phyloP scores from a whole-genome alignment of 2,329 filamentous ascomycete species.

The Arthrinium phaeospermum region DNA sequence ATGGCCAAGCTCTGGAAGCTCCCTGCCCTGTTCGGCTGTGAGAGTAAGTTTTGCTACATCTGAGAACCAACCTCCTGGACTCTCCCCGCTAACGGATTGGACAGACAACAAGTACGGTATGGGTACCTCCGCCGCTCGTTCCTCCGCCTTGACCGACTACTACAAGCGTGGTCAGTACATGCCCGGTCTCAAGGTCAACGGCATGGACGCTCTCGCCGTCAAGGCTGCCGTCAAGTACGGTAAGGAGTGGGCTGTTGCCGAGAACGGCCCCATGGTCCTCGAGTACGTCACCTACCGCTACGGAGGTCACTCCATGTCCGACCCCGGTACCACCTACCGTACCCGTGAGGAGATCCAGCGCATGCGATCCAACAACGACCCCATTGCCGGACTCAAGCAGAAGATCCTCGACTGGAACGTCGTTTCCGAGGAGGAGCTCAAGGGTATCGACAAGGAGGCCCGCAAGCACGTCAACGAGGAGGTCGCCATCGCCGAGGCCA shows the following conservation, averaged over 20 bases:
- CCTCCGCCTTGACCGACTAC: conserved; percentile 97
- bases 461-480: conserved; percentile 85
- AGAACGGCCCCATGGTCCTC: conserved; percentile 92
- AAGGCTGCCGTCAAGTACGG: conserved; percentile 95
- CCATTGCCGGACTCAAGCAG: conserved; percentile 96
- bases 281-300: conserved; percentile 99
- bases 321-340: conserved; percentile 98
- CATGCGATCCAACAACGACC: conserved; percentile 98
- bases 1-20: conserved; percentile 99
- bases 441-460: conserved; percentile 93
- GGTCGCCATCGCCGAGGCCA: conserved; percentile 88
- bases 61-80: not conserved
- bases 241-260: conserved; percentile 82
- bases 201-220: conserved; percentile 98
- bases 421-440: conserved; percentile 91
- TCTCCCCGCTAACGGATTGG: conserved; percentile 32
- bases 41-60: conserved; percentile 71
- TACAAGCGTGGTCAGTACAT: conserved; percentile 99
- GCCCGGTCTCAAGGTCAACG: conserved; percentile 98
- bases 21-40: conserved; percentile 93
- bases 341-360: conserved; percentile 99
- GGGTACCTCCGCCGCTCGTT: conserved; percentile 94
- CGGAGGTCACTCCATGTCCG: conserved; percentile 99
- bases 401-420: conserved; percentile 97
- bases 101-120: conserved; percentile 99